Evolutionary conservation across 140 eudicot species (phyloP).

Genomic region (Cichorium intybus): DNA sequence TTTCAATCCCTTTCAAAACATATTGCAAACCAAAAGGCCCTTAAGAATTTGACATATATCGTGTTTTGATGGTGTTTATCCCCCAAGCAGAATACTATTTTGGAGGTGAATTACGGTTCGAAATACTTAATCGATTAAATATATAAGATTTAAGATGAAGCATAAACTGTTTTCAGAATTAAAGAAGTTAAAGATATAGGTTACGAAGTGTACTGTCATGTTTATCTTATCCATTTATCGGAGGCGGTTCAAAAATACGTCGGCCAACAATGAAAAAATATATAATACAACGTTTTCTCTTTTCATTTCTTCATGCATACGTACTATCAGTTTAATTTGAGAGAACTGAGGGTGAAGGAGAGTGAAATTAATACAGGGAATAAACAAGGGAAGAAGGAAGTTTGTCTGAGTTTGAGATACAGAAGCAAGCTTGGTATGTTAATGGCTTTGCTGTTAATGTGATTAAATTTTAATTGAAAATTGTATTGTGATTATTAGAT

Average conservation of each 20-base stretch:
- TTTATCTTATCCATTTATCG: not conserved
- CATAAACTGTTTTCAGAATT: no score
- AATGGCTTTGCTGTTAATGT: not conserved
- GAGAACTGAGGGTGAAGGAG: no score
- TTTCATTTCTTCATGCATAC: not conserved
- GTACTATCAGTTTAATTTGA: not conserved
- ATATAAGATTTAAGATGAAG: no score
- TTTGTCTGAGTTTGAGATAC: not conserved
- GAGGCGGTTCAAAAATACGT: not conserved
- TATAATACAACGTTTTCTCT: not conserved
- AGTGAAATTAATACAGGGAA: not conserved
- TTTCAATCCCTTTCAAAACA: no score
- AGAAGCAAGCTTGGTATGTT: not conserved
- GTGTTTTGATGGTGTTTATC: no score
- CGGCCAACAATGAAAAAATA: not conserved
- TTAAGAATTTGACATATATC: no score
- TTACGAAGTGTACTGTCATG: not conserved
- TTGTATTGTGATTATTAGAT: not conserved
- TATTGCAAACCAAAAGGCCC: no score
- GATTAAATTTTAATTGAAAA: not conserved
- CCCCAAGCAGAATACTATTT: no score
- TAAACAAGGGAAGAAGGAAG: not conserved
- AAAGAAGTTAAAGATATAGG: not conserved
- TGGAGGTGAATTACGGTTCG: no score
- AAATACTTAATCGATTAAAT: no score